Conservation (phyloP, 2,329 filamentous ascomycete genomes). For the Cryphonectria parasitica region DNA sequence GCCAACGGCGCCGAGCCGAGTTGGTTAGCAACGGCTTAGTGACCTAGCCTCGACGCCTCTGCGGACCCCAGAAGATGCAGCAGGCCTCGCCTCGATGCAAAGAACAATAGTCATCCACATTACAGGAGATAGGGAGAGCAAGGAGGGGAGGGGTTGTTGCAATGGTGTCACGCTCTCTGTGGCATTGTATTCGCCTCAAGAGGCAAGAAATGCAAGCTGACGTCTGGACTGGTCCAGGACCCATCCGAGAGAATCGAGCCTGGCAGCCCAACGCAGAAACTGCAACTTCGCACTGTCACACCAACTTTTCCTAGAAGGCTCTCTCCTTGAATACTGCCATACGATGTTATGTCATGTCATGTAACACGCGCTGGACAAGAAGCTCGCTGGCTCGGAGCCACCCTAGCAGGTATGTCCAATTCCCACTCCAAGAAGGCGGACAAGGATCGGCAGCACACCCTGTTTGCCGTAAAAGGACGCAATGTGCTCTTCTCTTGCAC, state of each 20-base stretch:
- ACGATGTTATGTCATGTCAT: constrained; percentile 18
- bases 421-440: not conserved
- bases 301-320: constrained; percentile 1
- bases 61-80: not conserved
- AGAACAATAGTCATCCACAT: constrained; percentile 7
- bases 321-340: not conserved
- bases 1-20: not conserved
- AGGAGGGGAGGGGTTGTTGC: not conserved
- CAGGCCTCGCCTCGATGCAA: constrained; percentile 7
- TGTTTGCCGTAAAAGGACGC: not conserved
- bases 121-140: not conserved
- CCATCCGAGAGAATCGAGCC: not conserved
- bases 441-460: constrained; percentile 8
- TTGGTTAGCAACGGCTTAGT: constrained; percentile 21
- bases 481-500: not conserved
- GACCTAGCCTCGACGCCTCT: not conserved
- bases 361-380: not conserved
- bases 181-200: constrained; percentile 3
- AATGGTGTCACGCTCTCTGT: constrained; percentile 15
- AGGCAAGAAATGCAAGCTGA: constrained; percentile 23
- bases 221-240: not conserved
- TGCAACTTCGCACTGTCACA: constrained; percentile 2
- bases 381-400: not conserved
- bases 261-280: not conserved
- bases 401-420: not conserved